Evolutionary conservation across 202 grass and related monocot species (phyloP).

Genomic region (Setaria italica): DNA sequence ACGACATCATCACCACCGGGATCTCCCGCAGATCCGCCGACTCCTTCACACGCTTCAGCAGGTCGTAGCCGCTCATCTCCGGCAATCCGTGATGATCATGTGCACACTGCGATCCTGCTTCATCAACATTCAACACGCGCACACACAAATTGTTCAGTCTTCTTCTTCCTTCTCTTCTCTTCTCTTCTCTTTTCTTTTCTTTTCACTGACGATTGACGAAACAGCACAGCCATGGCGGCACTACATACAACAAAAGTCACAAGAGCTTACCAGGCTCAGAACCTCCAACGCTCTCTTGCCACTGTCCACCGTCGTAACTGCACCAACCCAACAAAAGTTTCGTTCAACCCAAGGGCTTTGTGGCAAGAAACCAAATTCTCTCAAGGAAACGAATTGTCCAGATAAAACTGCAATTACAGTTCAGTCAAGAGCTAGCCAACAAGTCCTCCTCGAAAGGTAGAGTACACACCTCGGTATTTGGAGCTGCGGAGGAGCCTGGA

Average conservation of each 20-base stretch:
- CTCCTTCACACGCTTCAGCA: slow-evolving; percentile 79
- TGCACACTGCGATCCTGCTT: slow-evolving; percentile 60
- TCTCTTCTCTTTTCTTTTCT: too few relatives aligned
- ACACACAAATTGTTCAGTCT: not conserved
- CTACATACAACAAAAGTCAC: not conserved
- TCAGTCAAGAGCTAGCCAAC: not conserved
- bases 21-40: slow-evolving; percentile 64
- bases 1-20: slow-evolving; percentile 89
- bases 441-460: not conserved
- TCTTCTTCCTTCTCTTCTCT: too few relatives aligned
- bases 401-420: not conserved
- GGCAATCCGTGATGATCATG: slow-evolving; percentile 90
- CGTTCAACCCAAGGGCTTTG: not conserved
- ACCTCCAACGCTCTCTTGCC: slow-evolving; percentile 79
- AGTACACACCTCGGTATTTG: slow-evolving; percentile 64
- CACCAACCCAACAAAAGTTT: not conserved
- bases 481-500: slow-evolving; percentile 76
- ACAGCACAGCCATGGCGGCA: not conserved
- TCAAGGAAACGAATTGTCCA: not conserved
- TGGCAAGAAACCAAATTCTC: not conserved
- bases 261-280: slow-evolving; percentile 54
- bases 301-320: slow-evolving; percentile 87
- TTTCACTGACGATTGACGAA: not conserved
- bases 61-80: slow-evolving; percentile 87
- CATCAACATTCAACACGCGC: not conserved